A percentile compares a stretch with the other conserved stretches of the same genome.
Conservation (phyloP, 225 moss, liverwort and hornwort species). For the Bryum argenteum region DNA sequence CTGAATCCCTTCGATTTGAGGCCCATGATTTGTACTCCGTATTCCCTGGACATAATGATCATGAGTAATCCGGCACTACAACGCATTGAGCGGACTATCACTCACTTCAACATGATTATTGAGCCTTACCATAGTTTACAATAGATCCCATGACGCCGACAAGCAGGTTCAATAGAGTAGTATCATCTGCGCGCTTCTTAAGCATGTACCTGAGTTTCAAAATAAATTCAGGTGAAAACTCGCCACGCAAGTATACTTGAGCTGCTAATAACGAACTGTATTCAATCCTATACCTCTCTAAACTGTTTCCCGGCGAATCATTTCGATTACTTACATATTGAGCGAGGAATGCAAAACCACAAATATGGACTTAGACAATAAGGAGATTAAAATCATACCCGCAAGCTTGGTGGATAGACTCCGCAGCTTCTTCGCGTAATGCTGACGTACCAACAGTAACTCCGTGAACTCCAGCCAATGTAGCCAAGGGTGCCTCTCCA, state of each 20-base stretch:
- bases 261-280: slow-evolving; percentile 1
- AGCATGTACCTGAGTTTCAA: slow-evolving; percentile 66
- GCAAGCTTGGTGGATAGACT: slow-evolving; percentile 70
- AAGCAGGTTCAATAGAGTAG: slow-evolving; percentile 67
- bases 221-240: slow-evolving; percentile 29
- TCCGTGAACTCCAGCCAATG: slow-evolving; percentile 67
- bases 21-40: slow-evolving; percentile 52
- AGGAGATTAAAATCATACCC: slow-evolving; percentile 44
- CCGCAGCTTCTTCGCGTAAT: slow-evolving; percentile 72
- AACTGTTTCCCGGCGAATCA: background rate
- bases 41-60: slow-evolving; percentile 43
- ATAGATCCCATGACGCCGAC: slow-evolving; percentile 60
- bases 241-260: background rate
- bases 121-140: slow-evolving; percentile 65
- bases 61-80: slow-evolving; percentile 3
- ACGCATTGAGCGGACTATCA: slow-evolving; percentile 12
- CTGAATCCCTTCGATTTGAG: slow-evolving; percentile 38
- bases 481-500: slow-evolving; percentile 32
- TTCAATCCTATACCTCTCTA: slow-evolving; percentile 7
- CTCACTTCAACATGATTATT: background rate
- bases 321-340: background rate
- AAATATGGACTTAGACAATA: background rate
- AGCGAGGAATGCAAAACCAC: too few relatives aligned
- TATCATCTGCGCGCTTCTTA: slow-evolving; percentile 78
- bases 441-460: slow-evolving; percentile 49